phyloP scores from a whole-genome alignment of 495 filamentous ascomycete genomes.

The Penicillium riverlandense region DNA sequence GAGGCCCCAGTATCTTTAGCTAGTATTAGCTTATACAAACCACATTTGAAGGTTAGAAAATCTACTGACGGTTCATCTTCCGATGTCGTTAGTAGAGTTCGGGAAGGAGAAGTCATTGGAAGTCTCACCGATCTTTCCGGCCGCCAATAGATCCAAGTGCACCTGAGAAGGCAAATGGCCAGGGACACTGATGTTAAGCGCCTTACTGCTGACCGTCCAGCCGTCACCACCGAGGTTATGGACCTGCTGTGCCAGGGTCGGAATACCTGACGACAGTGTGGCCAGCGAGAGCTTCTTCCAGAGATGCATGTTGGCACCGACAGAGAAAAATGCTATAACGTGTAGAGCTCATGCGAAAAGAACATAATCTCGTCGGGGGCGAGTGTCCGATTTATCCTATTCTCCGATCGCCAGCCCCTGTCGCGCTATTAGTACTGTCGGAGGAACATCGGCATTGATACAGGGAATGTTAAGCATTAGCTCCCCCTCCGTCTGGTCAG shows the following conservation, averaged over 20 bases:
- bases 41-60: not conserved
- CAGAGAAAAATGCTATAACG: not conserved
- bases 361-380: not conserved
- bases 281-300: conserved; percentile 8
- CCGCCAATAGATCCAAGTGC: conserved; percentile 53
- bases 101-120: not conserved
- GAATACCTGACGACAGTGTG: conserved; percentile 7
- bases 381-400: conserved; percentile 1
- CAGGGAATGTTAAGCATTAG: not conserved
- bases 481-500: too few species aligned
- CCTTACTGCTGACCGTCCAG: conserved; percentile 51
- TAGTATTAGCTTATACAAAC: conserved; percentile 1
- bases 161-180: conserved; percentile 56
- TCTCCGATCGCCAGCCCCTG: too few species aligned
- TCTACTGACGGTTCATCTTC: conserved; percentile 44
- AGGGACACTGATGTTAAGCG: conserved; percentile 48
- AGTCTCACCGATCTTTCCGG: conserved; percentile 38
- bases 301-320: conserved; percentile 11
- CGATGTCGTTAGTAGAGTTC: not conserved
- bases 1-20: conserved; percentile 40
- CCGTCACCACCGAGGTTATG: conserved; percentile 42
- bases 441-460: not conserved
- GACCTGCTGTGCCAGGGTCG: conserved; percentile 27
- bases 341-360: not conserved
- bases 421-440: not conserved